phyloP scores from a whole-genome alignment of 345 rosid genomes.

The Aegle marmelos region DNA sequence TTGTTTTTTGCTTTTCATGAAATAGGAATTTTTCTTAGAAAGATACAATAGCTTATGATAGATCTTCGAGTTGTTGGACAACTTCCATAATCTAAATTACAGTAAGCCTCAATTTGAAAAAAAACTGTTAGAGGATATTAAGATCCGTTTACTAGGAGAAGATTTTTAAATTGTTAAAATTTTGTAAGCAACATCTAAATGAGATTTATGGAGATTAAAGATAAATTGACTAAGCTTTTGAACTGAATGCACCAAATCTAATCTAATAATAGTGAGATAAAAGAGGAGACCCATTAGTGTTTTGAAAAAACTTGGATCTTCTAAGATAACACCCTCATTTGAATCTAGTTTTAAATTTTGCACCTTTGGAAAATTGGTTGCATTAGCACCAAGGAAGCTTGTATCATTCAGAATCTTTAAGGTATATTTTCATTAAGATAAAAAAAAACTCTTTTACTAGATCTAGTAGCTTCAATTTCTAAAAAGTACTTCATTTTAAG shows the following conservation, averaged over 20 bases:
- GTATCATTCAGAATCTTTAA: neutral
- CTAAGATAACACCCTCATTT: neutral
- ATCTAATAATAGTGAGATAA: no score
- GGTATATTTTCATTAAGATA: neutral
- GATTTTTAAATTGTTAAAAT: neutral
- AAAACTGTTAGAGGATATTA: neutral
- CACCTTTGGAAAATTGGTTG: neutral
- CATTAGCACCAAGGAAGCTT: neutral
- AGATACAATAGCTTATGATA: no score
- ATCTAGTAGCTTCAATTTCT: no score
- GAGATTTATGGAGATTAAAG: neutral
- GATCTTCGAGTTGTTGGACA: no score
- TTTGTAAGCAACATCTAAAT: no score
- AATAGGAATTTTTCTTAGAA: no score
- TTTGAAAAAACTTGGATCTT: neutral
- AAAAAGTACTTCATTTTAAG: no score
- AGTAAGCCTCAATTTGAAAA: neutral
- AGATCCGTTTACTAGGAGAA: neutral
- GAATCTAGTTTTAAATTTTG: neutral
- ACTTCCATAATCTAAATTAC: no score
- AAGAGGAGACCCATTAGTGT: neutral
- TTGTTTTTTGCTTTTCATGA: no score
- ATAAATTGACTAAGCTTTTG: neutral
- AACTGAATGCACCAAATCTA: no score
- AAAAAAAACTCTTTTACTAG: neutral